phyloP scores from a whole-genome alignment of 306 rosid genomes.

The Acacia acuminata region DNA sequence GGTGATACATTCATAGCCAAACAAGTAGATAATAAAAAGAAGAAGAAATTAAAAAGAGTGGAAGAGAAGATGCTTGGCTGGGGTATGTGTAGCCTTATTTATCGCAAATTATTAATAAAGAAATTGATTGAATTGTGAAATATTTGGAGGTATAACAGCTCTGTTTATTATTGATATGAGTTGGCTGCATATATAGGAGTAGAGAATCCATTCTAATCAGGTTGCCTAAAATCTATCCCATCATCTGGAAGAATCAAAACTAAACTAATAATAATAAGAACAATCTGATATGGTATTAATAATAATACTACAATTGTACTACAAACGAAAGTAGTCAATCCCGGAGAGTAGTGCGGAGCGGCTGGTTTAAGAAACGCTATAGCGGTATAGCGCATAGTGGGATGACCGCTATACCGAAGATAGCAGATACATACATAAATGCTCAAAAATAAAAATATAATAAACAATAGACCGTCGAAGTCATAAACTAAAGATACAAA shows the following conservation, averaged over 20 bases:
- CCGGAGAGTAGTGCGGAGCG: no score
- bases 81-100: constrained; percentile 55
- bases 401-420: no score
- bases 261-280: no score
- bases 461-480: no score
- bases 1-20: constrained; percentile 81
- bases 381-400: no score
- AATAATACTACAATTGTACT: no score
- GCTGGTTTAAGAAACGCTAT: no score
- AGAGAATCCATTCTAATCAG: not conserved
- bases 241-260: not conserved
- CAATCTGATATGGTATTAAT: not conserved
- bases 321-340: no score
- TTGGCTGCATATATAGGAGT: not conserved
- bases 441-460: no score
- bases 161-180: not conserved
- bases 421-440: no score
- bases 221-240: not conserved
- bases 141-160: not conserved
- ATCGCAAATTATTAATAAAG: constrained; percentile 26
- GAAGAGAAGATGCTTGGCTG: constrained; percentile 98
- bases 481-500: no score
- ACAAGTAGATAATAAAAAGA: constrained; percentile 88
- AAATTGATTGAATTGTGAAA: constrained; percentile 9
- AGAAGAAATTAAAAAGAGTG: constrained; percentile 79